Percentiles rank a stretch among this genome's conserved stretches.
These are phyloP conservation scores for Fennellomyces sp. DNA, from an alignment of 371 early-diverging fungal species.

Conservation along the genomic window DNA sequence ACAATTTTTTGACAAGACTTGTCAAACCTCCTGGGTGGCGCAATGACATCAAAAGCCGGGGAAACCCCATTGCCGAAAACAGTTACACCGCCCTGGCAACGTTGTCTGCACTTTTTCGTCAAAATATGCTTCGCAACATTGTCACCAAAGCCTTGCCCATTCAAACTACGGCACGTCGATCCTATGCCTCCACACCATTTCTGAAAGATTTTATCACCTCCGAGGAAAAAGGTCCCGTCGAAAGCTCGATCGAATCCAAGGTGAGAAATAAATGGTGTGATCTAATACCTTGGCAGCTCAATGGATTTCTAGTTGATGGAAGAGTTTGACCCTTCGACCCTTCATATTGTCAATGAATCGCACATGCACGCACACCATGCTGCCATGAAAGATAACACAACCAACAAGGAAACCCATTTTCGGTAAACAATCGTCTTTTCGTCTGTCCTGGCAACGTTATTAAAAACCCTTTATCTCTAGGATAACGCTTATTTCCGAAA, in stretches of 20 bases:
- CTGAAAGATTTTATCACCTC: constrained; percentile 30
- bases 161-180: neutral
- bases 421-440: too few species aligned
- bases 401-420: constrained; percentile 80
- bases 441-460: too few species aligned
- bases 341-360: constrained; percentile 74
- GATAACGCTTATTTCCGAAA: constrained; percentile 65
- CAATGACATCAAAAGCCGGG: too few species aligned
- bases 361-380: constrained; percentile 76
- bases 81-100: too few species aligned
- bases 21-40: too few species aligned
- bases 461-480: too few species aligned
- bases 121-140: neutral
- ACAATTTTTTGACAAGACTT: too few species aligned
- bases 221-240: constrained; percentile 45
- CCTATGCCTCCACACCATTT: constrained; percentile 7
- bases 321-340: constrained; percentile 52
- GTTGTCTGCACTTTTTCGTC: neutral
- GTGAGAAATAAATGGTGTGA: constrained; percentile 4
- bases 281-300: neutral
- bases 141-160: neutral
- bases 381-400: constrained; percentile 69
- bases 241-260: constrained; percentile 43
- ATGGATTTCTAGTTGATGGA: constrained; percentile 45
- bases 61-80: too few species aligned